Conservation (phyloP, 331 rosid genomes). For the Quercus phellos region DNA sequence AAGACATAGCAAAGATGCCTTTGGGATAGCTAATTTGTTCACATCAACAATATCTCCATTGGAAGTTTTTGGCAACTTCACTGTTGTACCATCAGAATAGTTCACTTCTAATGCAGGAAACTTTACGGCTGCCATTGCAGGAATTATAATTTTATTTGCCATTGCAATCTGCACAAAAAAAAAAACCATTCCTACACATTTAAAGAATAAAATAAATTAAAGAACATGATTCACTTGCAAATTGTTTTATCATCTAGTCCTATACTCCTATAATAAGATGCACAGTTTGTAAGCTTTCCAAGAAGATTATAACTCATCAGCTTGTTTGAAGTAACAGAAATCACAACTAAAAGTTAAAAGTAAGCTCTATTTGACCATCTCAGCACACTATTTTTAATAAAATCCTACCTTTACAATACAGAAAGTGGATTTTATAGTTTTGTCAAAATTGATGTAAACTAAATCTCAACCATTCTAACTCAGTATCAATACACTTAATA, state of each 20-base stretch:
- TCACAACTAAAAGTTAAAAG: background rate
- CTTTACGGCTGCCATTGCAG: conserved; percentile 61
- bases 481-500: background rate
- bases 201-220: background rate
- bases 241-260: too few species aligned
- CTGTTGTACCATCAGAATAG: conserved; percentile 45
- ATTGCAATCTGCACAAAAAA: conserved; percentile 46
- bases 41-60: conserved; percentile 28
- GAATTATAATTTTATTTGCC: conserved; percentile 69
- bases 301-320: background rate
- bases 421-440: background rate
- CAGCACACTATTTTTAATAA: background rate
- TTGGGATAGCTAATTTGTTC: conserved; percentile 38
- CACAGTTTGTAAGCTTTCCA: background rate
- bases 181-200: conserved; percentile 5
- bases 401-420: background rate
- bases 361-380: background rate
- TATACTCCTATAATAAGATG: background rate
- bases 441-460: background rate
- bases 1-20: conserved; percentile 69
- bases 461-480: background rate
- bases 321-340: background rate
- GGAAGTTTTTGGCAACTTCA: conserved; percentile 60
- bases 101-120: conserved; percentile 72
- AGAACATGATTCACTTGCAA: background rate